Percentiles rank a stretch among this genome's conserved stretches.
Conservation (phyloP, 805 yeast species). For the Cephaloascus fragrans region DNA sequence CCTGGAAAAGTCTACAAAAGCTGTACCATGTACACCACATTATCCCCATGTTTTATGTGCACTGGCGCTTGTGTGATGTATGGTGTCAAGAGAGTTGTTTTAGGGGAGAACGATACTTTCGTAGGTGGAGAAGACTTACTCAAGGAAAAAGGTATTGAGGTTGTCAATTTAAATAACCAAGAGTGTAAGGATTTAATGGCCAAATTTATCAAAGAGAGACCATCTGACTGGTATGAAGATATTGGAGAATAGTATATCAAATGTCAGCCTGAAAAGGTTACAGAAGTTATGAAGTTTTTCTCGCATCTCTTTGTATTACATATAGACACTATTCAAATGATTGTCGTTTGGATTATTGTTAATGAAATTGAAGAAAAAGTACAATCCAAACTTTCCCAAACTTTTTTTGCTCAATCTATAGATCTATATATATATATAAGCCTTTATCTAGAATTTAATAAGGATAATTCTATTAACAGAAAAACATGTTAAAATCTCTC, state of each 20-base stretch:
- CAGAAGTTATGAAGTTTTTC: too few species aligned
- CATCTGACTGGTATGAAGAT: conserved; percentile 76
- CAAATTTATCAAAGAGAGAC: conserved; percentile 67
- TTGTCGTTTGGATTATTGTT: too few species aligned
- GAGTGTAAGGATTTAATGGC: conserved; percentile 67
- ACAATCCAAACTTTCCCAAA: too few species aligned
- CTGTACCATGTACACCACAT: conserved; percentile 85
- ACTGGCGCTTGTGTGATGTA: conserved; percentile 87
- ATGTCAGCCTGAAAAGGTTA: too few species aligned
- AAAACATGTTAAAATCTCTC: too few species aligned
- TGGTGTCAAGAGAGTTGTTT: conserved; percentile 77
- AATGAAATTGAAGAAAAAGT: too few species aligned
- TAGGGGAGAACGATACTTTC: conserved; percentile 83
- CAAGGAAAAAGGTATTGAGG: conserved; percentile 56
- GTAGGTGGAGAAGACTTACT: conserved; percentile 78
- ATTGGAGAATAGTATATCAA: conserved; percentile 52
- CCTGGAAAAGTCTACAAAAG: conserved; percentile 70
- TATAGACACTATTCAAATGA: too few species aligned
- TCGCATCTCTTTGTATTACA: too few species aligned
- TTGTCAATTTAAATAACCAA: conserved; percentile 47
- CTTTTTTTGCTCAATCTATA: too few species aligned
- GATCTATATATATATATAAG: too few species aligned
- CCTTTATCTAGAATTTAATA: too few species aligned
- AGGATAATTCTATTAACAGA: too few species aligned
- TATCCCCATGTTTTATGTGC: conserved; percentile 94